These are phyloP conservation scores for Diatrype stigma DNA, from an alignment of 2,329 filamentous ascomycete genomes.

Conservation along the genomic window DNA sequence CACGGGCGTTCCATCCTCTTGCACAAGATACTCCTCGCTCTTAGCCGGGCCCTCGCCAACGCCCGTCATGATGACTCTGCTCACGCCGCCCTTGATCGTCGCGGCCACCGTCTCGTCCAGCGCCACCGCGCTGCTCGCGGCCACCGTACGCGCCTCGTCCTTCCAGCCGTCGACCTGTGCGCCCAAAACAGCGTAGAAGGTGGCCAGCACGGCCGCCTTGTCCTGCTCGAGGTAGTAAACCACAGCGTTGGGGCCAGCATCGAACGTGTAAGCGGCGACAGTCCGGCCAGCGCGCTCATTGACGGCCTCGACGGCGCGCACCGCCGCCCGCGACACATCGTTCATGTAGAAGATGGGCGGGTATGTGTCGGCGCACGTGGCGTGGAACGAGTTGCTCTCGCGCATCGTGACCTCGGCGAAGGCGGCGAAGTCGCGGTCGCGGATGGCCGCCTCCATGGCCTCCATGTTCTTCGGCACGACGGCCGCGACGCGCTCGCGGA, in stretches of 20 bases:
- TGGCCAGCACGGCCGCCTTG: constrained; percentile 66
- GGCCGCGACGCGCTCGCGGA: constrained; percentile 67
- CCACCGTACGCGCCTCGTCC: constrained; percentile 47
- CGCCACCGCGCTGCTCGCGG: constrained; percentile 42
- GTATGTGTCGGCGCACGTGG: constrained; percentile 88
- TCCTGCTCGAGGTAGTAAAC: constrained; percentile 90
- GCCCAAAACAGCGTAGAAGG: constrained; percentile 65
- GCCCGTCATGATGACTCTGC: constrained; percentile 82
- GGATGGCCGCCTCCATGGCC: constrained; percentile 78
- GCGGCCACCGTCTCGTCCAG: constrained; percentile 63
- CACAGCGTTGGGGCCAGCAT: constrained; percentile 94
- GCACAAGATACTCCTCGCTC: constrained; percentile 73
- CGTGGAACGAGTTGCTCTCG: constrained; percentile 96
- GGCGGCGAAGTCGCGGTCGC: constrained; percentile 71
- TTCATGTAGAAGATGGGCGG: constrained; percentile 99
- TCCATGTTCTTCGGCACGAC: constrained; percentile 82
- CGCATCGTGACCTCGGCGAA: constrained; percentile 94
- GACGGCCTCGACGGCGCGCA: constrained; percentile 83
- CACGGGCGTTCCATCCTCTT: constrained; percentile 55
- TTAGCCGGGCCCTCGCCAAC: constrained; percentile 86
- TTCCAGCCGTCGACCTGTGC: constrained; percentile 67
- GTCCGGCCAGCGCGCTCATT: constrained; percentile 75
- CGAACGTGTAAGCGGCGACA: constrained; percentile 93
- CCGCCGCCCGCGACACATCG: constrained; percentile 82
- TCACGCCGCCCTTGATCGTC: constrained; percentile 72